Base-by-base conservation (phyloP, 2,329 filamentous ascomycete species). In the Thielaviopsis euricoi region DNA sequence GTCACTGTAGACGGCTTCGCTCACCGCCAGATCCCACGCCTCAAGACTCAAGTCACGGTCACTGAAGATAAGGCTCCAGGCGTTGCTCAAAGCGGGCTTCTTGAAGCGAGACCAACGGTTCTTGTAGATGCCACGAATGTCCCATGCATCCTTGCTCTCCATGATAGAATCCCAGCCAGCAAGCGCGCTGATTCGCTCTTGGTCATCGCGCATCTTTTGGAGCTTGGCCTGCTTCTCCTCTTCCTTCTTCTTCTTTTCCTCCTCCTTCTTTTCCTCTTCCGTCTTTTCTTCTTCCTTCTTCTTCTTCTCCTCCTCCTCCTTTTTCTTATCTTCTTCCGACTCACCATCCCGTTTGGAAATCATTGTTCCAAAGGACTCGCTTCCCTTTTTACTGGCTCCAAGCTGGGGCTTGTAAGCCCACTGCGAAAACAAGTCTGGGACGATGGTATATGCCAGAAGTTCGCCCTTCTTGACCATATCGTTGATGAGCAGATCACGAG, bases 401-500 rank as follows among this genome's bases (percentile, higher is more conserved):
- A 67, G 55, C 22, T 60, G 58, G 21, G 53, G 43, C 1, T 55
- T 58, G 37, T 66, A 67, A 49, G 60, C 58, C 65, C 65, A 68
- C 59, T 66, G 64, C 2, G 61, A 64, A 37, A 67, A 59, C n/a
- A 65, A 52, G n/a, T 63, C 58, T 10, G 65, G 66, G 51, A 61
- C 55, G 6, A 66, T 54, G 48, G 59, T 63, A 57, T 67, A 68
- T 0, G 61, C 56, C 17, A 62, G 50, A 15, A 68, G 58, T 25
- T 67, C 62, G 17, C 58, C 59, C 17, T 55, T 60, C 4, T 54
- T 46, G 7, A 63, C 63, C 60, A 68, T 62, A 2, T 57, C 51
- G 10, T 59, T 57, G 48, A 68, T 66, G 21, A 66, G 53, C 21
- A 66, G 57, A 55, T 68, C 66, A 2, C 66, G 56, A 19, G 65